A percentile compares a stretch with the other conserved stretches of the same genome.
Conservation (phyloP, 1,139 yeast genomes). For the Pichia sp. region DNA sequence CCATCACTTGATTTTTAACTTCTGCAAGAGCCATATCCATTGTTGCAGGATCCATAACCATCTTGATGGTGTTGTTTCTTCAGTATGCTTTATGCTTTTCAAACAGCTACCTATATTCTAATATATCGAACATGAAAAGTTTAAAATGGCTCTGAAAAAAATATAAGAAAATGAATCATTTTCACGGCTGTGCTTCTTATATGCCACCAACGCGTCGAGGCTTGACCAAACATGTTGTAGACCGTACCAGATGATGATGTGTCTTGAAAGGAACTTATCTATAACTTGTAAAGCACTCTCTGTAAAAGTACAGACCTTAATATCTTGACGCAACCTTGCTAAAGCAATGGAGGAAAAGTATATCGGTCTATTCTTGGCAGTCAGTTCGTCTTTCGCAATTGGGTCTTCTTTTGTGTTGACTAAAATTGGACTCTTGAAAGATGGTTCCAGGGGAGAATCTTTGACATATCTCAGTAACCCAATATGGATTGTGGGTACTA, state of each 20-base stretch:
- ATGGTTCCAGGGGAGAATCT: constrained; percentile 66
- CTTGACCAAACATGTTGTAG: not conserved
- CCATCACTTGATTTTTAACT: constrained; percentile 13
- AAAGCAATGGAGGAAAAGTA: constrained; percentile 67
- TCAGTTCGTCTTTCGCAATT: constrained; percentile 82
- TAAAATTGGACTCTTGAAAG: constrained; percentile 73
- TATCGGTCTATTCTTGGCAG: constrained; percentile 84
- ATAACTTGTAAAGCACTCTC: too few relatives aligned
- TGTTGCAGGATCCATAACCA: too few relatives aligned
- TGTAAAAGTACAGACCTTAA: not conserved
- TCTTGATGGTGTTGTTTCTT: too few relatives aligned
- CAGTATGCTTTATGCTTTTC: too few relatives aligned
- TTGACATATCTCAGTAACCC: constrained; percentile 78
- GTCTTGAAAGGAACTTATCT: not conserved
- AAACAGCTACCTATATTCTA: too few relatives aligned
- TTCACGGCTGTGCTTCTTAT: not conserved
- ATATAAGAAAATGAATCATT: not conserved
- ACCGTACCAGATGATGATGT: not conserved
- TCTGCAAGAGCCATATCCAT: not conserved
- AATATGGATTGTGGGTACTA: constrained; percentile 93
- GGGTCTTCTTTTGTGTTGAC: constrained; percentile 90
- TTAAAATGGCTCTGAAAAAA: not conserved
- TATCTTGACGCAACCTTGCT: not conserved
- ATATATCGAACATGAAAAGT: not conserved
- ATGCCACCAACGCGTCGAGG: not conserved